Percentiles rank a stretch among this genome's conserved stretches.
Conservation (phyloP, 208 protist species). For the Trypanosoma mega region DNA sequence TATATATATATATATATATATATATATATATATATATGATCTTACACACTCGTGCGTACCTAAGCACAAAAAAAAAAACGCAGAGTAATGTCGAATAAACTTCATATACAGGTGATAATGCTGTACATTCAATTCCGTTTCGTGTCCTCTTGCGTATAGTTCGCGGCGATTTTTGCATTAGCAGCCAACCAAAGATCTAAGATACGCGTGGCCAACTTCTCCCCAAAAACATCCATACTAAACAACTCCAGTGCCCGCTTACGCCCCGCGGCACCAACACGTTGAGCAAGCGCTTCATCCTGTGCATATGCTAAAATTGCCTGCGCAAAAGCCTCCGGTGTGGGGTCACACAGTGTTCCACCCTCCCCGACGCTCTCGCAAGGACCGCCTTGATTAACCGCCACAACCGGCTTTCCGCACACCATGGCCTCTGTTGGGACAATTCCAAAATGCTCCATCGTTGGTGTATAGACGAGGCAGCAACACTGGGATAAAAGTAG, state of each 20-base stretch:
- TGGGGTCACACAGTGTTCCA: slow-evolving; percentile 57
- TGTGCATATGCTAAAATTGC: slow-evolving; percentile 44
- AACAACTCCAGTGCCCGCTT: slow-evolving; percentile 41
- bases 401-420: slow-evolving; percentile 82
- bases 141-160: too few species aligned
- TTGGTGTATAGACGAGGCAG: slow-evolving; percentile 94
- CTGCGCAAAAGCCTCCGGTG: slow-evolving; percentile 55
- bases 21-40: too few species aligned
- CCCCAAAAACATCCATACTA: slow-evolving; percentile 52
- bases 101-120: too few species aligned
- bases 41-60: too few species aligned
- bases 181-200: slow-evolving; percentile 12
- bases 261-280: slow-evolving; percentile 45
- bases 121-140: too few species aligned
- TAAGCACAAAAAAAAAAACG: too few species aligned
- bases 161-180: not conserved
- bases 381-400: slow-evolving; percentile 92
- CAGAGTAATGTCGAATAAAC: too few species aligned
- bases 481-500: slow-evolving; percentile 67
- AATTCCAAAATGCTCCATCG: slow-evolving; percentile 96
- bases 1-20: too few species aligned
- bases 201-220: slow-evolving; percentile 42
- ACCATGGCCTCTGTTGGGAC: slow-evolving; percentile 88
- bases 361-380: slow-evolving; percentile 86
- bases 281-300: slow-evolving; percentile 28